phyloP scores from a whole-genome alignment of 2,329 filamentous ascomycete genomes.

The Myriangium duriaei region DNA sequence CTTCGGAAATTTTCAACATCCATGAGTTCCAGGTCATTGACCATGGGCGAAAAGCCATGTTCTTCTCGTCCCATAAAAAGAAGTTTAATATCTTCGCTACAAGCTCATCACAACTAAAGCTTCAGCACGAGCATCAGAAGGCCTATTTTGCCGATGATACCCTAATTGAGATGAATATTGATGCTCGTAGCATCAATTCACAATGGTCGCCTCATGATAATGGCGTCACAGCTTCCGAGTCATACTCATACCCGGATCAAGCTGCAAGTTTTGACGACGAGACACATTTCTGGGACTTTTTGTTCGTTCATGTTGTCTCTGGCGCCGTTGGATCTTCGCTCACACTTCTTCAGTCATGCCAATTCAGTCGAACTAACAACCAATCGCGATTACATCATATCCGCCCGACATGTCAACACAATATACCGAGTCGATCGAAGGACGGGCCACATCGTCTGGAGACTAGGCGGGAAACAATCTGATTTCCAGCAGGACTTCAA shows the following conservation, averaged over 20 bases:
- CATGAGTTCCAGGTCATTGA: slow-evolving; percentile 3
- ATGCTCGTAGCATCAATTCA: neutral
- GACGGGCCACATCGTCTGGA: slow-evolving; percentile 26
- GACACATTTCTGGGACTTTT: neutral
- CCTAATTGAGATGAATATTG: slow-evolving; percentile 1
- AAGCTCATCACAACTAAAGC: too few species aligned
- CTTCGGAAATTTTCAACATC: neutral
- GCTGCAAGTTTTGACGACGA: neutral
- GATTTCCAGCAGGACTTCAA: slow-evolving; percentile 25
- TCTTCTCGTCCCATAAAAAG: neutral
- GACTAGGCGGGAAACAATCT: slow-evolving; percentile 22
- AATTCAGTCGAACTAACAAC: slow-evolving; percentile 28
- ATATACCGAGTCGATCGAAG: slow-evolving; percentile 27
- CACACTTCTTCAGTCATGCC: slow-evolving; percentile 23
- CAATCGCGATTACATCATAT: slow-evolving; percentile 27
- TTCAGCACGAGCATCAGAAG: neutral
- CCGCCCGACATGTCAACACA: slow-evolving; percentile 26
- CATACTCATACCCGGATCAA: too few species aligned
- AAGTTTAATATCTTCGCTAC: neutral
- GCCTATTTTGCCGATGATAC: slow-evolving; percentile 1
- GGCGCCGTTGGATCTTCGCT: too few species aligned
- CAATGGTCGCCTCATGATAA: slow-evolving; percentile 1
- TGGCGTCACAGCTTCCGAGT: neutral
- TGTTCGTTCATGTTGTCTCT: too few species aligned
- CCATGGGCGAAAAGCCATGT: slow-evolving; percentile 1